Evolutionary conservation across 352 stramenopile species (phyloP), one percentile per base, ranked within the genome.

Genomic region (Phytophthora parvispora): DNA sequence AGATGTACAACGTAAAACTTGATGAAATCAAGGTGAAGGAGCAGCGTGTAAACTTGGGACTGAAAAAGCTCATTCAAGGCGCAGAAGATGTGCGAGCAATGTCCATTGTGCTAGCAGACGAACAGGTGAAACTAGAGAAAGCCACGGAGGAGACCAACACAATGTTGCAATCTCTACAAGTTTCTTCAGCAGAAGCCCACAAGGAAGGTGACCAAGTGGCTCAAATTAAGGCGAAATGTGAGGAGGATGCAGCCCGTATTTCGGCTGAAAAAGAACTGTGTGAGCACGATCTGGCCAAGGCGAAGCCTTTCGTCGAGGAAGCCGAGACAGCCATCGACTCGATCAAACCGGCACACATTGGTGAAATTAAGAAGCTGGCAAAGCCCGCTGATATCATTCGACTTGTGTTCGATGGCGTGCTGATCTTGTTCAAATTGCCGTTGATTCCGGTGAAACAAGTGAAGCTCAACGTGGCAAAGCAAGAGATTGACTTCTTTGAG

Each of bases 341-440:
- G 28, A 99, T 99, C 81, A 99, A 99, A 74, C 96, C 97, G 9
- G 93, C 93, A 6, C 94, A 99, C 72, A 99, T 99, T 75, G 94
- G 94, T 70, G 98, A 99, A 81, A 98, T 99, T 58, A 99, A 99
- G 83, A 99, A 99, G 70, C 86, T 99, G 1, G 90, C 94, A 8
- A 99, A 99, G 64, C 97, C 98, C 1, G 95, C 94, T n/a, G 96
- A 99, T 72, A 99, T 99, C 62, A 99, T 99, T 72, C 98, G 98
- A 36, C 80, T 99, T 1, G 97, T 99, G 42, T 99, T 99, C 68
- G 98, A 99, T 74, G 97, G 97, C 50, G 97, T 99, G 61, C 70
- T 99, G 13, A 98, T 99, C 66, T 70, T 99, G 16, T 99, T 99
- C 75, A 97, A 99, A 63, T 80, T 97, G 64, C 93, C 93, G 50